Conservation (phyloP, 1,284 basidiomycete genomes). For the Caloboletus firmus region DNA sequence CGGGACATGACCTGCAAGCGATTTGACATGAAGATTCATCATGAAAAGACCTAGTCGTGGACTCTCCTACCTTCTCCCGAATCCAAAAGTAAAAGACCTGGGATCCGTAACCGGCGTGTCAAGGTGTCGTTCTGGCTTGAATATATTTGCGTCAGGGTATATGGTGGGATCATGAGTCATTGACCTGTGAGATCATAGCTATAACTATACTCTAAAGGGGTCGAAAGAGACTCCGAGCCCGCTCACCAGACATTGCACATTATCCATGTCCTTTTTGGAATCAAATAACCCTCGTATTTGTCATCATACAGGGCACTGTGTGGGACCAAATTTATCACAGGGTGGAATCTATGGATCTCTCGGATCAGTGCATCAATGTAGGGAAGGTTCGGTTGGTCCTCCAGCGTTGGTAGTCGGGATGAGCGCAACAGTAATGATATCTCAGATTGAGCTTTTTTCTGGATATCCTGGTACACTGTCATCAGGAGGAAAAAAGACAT, state of each 20-base stretch:
- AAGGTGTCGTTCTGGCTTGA: slow-evolving; percentile 19
- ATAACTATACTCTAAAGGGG: not conserved
- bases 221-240: not conserved
- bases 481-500: slow-evolving; percentile 32
- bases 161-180: slow-evolving; percentile 14
- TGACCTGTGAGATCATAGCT: slow-evolving; percentile 3
- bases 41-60: not conserved
- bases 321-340: slow-evolving; percentile 14
- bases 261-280: slow-evolving; percentile 9
- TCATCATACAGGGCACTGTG: slow-evolving; percentile 17
- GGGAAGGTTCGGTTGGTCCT: slow-evolving; percentile 24
- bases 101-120: slow-evolving; percentile 8
- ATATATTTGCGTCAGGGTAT: slow-evolving; percentile 11
- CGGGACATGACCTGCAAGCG: slow-evolving; percentile 33
- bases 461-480: slow-evolving; percentile 10
- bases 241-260: slow-evolving; percentile 12
- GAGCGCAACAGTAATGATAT: slow-evolving; percentile 15
- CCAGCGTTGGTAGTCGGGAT: slow-evolving; percentile 21
- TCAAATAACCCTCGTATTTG: slow-evolving; percentile 13
- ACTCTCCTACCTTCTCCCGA: slow-evolving; percentile 34
- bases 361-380: slow-evolving; percentile 25
- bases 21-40: not conserved
- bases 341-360: slow-evolving; percentile 21
- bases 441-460: slow-evolving; percentile 14
- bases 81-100: slow-evolving; percentile 36